These are phyloP conservation scores for Tricholoma matsutake DNA, from an alignment of 768 basidiomycete species.

Conservation along the genomic window DNA sequence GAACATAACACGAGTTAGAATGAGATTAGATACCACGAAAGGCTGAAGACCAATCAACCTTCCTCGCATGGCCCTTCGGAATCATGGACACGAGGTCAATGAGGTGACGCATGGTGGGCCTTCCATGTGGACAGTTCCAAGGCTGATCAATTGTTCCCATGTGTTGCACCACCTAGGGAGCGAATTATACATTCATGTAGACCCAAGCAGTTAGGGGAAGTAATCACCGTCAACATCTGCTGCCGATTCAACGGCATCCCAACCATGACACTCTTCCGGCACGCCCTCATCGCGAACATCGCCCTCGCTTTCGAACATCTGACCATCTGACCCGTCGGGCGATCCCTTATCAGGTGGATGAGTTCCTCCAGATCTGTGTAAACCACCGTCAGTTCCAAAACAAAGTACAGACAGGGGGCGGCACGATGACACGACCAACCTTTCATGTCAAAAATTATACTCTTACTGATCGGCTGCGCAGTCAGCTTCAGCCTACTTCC, in stretches of 20 bases:
- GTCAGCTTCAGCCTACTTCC: slow-evolving; percentile 55
- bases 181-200: not conserved
- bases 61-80: slow-evolving; percentile 6
- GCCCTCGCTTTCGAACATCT: slow-evolving; percentile 88
- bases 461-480: slow-evolving; percentile 90
- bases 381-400: slow-evolving; percentile 6
- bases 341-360: slow-evolving; percentile 78
- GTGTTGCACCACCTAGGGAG: slow-evolving; percentile 62
- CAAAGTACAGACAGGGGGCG: not conserved
- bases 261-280: slow-evolving; percentile 95
- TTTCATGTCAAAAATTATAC: slow-evolving; percentile 84
- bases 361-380: slow-evolving; percentile 86
- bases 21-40: not conserved
- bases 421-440: slow-evolving; percentile 43
- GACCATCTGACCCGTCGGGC: slow-evolving; percentile 77
- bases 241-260: slow-evolving; percentile 74
- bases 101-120: slow-evolving; percentile 81
- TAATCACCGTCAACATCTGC: slow-evolving; percentile 75
- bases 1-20: not conserved
- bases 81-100: slow-evolving; percentile 42
- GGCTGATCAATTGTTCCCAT: slow-evolving; percentile 86
- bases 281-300: slow-evolving; percentile 98
- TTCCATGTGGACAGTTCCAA: slow-evolving; percentile 87
- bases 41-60: slow-evolving; percentile 34
- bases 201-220: not conserved